Evolutionary conservation across 2,329 filamentous ascomycete species (phyloP), one percentile per base, ranked within the genome.

Genomic region (Nemania bipapillata): DNA sequence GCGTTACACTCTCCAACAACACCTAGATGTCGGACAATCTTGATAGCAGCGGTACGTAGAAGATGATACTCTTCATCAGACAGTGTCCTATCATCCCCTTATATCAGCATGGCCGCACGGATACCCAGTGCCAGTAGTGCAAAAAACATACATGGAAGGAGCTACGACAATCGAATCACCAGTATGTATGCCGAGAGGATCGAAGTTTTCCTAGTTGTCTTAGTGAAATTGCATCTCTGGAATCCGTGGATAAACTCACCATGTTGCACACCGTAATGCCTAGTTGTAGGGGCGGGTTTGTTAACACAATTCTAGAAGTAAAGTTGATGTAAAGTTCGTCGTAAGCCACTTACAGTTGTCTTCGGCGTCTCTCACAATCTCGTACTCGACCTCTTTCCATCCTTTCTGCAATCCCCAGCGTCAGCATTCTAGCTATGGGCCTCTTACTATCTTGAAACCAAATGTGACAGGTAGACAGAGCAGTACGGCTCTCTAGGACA

Each of bases 381-480:
- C 96, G 79, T 98, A 99, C 82, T 99, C 96, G 58, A 97, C 91
- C 83, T 99, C 96, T 84, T 99, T 99, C 96, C 96, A 99, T 81
- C 96, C 96, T 86, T 97, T 98, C 75, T 53, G 17, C 3, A 32
- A 32, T 32, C 6, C 30, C 15, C 12, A n/a, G 28, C 12, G 47
- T 50, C 20, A 53, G 50, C 28, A 24, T 24, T 11, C 12, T 17
- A 7, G 22, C 20, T 28, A 7, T 2, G 4, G n/a, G n/a, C n/a
- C 24, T 26, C 11, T 45, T 17, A 5, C 4, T 45, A 15, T 26
- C 47, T 11, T 1, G 24, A 28, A 50, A 50, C 26, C 8, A 22
- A 2, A 50, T 4, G 2, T 50, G 20, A 49, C 45, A 24, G 20
- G 17, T 6, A 2, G 12, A 24, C 2, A 49, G 3, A 49, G 45